Percentiles rank a stretch among this genome's conserved stretches.
Conservation (phyloP, 345 rosid genomes). For the Brassica incana region DNA sequence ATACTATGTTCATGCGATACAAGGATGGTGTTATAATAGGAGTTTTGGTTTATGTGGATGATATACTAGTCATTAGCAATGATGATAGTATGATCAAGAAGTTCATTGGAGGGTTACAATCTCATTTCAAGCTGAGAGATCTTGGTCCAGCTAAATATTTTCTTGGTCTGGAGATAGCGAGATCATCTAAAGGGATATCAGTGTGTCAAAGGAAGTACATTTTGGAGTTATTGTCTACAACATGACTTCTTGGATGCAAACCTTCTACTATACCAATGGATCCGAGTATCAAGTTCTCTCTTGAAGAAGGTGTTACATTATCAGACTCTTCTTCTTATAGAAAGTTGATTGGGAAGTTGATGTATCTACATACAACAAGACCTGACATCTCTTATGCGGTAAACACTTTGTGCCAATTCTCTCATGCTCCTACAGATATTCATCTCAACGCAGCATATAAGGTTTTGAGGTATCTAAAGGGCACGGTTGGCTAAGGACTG, state of each 20-base stretch:
- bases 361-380: background rate
- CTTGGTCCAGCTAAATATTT: background rate
- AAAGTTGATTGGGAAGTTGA: background rate
- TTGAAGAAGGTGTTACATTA: background rate
- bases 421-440: too few relatives aligned
- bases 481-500: too few relatives aligned
- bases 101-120: background rate
- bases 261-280: background rate
- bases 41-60: background rate
- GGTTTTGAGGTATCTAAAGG: too few relatives aligned
- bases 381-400: background rate
- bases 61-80: background rate
- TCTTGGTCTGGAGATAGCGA: background rate
- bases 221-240: background rate
- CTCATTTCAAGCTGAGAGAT: background rate
- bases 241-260: background rate
- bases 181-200: background rate
- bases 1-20: background rate
- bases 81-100: too few relatives aligned
- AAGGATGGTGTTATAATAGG: background rate
- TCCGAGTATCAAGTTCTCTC: background rate
- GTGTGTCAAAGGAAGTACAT: background rate
- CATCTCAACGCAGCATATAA: too few relatives aligned
- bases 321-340: background rate
- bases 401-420: background rate